These are phyloP conservation scores for Boletus hoseneyae DNA, from an alignment of 1,284 basidiomycete species.

Conservation along the genomic window DNA sequence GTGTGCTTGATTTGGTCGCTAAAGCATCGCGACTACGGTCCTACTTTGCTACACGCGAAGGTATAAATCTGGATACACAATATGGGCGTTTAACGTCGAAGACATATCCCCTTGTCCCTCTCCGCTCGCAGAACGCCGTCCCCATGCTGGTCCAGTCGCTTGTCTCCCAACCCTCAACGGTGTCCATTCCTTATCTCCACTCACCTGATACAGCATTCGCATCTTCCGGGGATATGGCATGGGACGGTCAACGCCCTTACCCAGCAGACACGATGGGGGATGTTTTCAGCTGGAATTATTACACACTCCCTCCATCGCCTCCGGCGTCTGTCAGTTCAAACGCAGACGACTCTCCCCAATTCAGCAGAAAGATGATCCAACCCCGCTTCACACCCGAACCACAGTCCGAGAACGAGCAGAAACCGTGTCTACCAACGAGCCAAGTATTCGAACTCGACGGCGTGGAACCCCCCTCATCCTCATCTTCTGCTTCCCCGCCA, in stretches of 20 bases:
- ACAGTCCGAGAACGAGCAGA: conserved; percentile 41
- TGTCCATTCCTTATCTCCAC: conserved; percentile 56
- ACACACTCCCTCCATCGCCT: conserved; percentile 49
- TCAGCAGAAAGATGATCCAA: conserved; percentile 47
- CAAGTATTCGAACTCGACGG: conserved; percentile 64
- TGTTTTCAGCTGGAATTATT: conserved; percentile 44
- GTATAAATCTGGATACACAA: conserved; percentile 31
- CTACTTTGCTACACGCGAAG: conserved; percentile 28
- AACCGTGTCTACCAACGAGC: conserved; percentile 62
- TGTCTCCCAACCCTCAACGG: conserved; percentile 37
- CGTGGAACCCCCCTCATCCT: conserved; percentile 32
- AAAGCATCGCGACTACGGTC: conserved; percentile 24
- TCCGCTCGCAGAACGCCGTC: conserved; percentile 8
- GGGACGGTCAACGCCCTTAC: conserved; percentile 45
- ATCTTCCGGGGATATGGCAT: conserved; percentile 39
- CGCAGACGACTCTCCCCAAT: conserved; percentile 44
- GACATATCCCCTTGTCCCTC: conserved; percentile 19
- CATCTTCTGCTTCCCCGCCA: conserved; percentile 36
- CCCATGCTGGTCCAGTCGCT: conserved; percentile 14
- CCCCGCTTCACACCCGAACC: conserved; percentile 46
- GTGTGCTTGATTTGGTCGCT: conserved; percentile 33
- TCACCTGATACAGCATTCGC: conserved; percentile 50
- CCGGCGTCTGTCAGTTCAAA: conserved; percentile 47
- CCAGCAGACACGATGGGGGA: conserved; percentile 36
- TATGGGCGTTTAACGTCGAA: conserved; percentile 22